These are phyloP conservation scores for Gossypium rotundifolium DNA, from an alignment of 345 rosid genomes.

Conservation along the genomic window DNA sequence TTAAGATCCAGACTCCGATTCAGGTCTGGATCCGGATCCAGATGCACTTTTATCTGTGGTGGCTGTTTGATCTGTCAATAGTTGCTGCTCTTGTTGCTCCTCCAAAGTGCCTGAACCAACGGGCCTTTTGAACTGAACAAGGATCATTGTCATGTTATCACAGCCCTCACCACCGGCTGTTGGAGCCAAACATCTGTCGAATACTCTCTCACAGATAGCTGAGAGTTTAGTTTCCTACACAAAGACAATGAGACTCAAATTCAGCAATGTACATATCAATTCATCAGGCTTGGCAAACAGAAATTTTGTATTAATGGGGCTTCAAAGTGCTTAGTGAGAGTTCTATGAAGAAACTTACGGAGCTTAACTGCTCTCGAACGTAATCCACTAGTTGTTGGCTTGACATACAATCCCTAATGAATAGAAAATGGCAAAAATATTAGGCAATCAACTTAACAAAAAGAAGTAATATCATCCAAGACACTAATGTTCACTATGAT, in stretches of 20 bases:
- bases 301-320: not conserved
- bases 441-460: not conserved
- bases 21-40: not conserved
- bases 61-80: not conserved
- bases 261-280: not conserved
- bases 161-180: not conserved
- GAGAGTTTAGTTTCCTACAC: not conserved
- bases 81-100: not conserved
- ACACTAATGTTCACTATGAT: not conserved
- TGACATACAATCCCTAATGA: not conserved
- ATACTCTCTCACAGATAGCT: not conserved
- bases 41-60: no score
- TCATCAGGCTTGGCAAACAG: not conserved
- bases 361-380: not conserved
- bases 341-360: not conserved
- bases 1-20: not conserved
- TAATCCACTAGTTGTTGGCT: not conserved
- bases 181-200: not conserved
- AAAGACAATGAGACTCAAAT: not conserved
- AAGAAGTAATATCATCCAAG: not conserved
- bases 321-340: not conserved
- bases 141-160: not conserved
- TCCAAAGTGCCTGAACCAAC: not conserved
- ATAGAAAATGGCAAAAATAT: not conserved
- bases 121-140: not conserved